A percentile compares a stretch with the other conserved stretches of the same genome.
These are phyloP conservation scores for Pelagomonas calceolata DNA, from an alignment of 108 stramenopile species.

Conservation along the genomic window DNA sequence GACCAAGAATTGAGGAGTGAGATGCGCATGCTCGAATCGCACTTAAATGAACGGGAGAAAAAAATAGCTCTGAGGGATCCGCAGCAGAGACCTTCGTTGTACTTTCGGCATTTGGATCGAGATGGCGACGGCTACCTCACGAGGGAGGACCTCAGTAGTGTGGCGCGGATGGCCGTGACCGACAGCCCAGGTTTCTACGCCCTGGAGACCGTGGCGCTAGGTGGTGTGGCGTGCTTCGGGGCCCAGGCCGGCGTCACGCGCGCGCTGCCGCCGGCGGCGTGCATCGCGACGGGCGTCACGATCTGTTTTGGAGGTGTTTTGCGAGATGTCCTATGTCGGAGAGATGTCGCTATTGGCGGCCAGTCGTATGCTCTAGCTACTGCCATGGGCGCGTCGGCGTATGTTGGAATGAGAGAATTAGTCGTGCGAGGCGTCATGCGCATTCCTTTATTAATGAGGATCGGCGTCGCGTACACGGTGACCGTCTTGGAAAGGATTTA, in stretches of 20 bases:
- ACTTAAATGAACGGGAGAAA: too few species aligned
- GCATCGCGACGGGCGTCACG: not conserved
- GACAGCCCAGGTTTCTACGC: not conserved
- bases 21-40: too few species aligned
- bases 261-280: not conserved
- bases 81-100: not conserved
- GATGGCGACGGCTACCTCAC: not conserved
- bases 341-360: not conserved
- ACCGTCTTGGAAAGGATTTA: too few species aligned
- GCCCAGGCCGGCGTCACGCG: constrained; percentile 8
- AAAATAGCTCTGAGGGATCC: too few species aligned
- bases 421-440: not conserved
- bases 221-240: not conserved
- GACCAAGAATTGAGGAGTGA: too few species aligned
- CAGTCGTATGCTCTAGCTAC: constrained; percentile 6
- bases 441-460: too few species aligned
- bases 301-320: constrained; percentile 4
- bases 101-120: not conserved
- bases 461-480: too few species aligned
- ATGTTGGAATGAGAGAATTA: not conserved
- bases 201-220: constrained; percentile 1
- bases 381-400: not conserved
- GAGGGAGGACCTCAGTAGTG: not conserved
- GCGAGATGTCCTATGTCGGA: constrained; percentile 1
- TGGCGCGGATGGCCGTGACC: not conserved